phyloP scores from a whole-genome alignment of 1,284 basidiomycete genomes.

The Leccinum pachyderme region DNA sequence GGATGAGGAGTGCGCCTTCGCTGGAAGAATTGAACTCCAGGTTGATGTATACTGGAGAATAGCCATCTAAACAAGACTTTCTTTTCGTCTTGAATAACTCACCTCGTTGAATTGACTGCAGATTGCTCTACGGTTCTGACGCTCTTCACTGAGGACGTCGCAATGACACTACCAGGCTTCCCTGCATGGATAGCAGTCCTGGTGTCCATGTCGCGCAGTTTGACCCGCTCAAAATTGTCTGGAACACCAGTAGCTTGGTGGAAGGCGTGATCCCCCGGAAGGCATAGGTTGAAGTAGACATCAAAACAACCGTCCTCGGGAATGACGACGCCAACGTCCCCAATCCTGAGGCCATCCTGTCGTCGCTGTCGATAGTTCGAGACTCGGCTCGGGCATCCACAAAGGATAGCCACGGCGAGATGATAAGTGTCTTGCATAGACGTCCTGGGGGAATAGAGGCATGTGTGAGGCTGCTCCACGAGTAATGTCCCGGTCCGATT shows the following conservation, averaged over 20 bases:
- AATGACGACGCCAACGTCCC: too few relatives aligned
- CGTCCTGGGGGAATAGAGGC: too few relatives aligned
- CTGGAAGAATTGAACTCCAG: slow-evolving; percentile 7
- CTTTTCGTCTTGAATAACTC: background rate
- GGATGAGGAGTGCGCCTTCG: slow-evolving; percentile 19
- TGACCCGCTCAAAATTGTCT: slow-evolving; percentile 9
- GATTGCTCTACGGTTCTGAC: background rate
- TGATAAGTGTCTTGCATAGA: too few relatives aligned
- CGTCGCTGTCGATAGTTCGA: too few relatives aligned
- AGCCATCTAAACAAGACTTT: too few relatives aligned
- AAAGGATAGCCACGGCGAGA: too few relatives aligned
- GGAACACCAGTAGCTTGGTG: slow-evolving; percentile 16
- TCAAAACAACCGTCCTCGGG: slow-evolving; percentile 23
- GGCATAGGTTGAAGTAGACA: slow-evolving; percentile 30
- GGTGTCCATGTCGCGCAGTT: slow-evolving; percentile 4
- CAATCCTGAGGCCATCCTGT: too few relatives aligned
- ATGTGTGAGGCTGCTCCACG: too few relatives aligned
- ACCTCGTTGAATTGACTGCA: background rate
- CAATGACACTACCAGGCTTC: slow-evolving; percentile 4
- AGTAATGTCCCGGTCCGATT: too few relatives aligned
- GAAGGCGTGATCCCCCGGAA: slow-evolving; percentile 10
- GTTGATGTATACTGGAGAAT: background rate
- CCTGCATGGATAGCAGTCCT: background rate
- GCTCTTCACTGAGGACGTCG: slow-evolving; percentile 2
- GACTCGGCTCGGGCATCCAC: too few relatives aligned